Evolutionary conservation across 2,329 filamentous ascomycete species (phyloP), one percentile per base, ranked within the genome.

Genomic region (Botrytis tulipae): DNA sequence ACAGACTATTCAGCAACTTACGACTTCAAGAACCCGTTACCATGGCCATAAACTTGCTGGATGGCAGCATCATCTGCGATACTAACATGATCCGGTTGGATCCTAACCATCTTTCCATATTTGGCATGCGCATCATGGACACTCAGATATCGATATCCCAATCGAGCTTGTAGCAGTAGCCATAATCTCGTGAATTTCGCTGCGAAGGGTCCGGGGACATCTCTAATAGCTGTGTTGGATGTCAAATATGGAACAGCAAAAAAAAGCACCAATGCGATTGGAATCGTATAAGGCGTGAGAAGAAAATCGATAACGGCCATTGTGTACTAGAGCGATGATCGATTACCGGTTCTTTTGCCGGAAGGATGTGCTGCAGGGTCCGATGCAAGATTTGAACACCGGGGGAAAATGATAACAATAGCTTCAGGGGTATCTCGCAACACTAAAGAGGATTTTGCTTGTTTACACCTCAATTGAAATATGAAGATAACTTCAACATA

Each of bases 11-110:
- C 62, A 14, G 25, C 20, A 32, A 78, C 80, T 68, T 82, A 91
- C 87, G 90, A 85, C 81, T 94, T 94, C 74, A 93, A 80, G 78
- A 93, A 92, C 0, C 91, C 92, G 79, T 93, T 93, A 12, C 91
- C 91, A 78, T 94, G 92, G 7, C 94, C 94, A 78, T 97, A 97
- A 72, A 97, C 89, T 63, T 86, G 82, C 22, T 87, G 86, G 71
- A 97, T 95, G 1, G 93, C 93, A n/a, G 87, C 87, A 42, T 92
- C 91, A 79, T 97, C 93, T 71, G 92, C 93, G 72, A 98, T 85
- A 73, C 92, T 94, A 78, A 97, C 87, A 79, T 97, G 94, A 78
- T 94, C 89, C 1, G 95, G 95, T 79, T 94, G 92, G 76, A 97
- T 92, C 51, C 94, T 88, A 35, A 97, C 91, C 1, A 97, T 83